A percentile compares a stretch with the other conserved stretches of the same genome.
phyloP scores from a whole-genome alignment of 768 basidiomycete species.

The Tubosaeta sp. region DNA sequence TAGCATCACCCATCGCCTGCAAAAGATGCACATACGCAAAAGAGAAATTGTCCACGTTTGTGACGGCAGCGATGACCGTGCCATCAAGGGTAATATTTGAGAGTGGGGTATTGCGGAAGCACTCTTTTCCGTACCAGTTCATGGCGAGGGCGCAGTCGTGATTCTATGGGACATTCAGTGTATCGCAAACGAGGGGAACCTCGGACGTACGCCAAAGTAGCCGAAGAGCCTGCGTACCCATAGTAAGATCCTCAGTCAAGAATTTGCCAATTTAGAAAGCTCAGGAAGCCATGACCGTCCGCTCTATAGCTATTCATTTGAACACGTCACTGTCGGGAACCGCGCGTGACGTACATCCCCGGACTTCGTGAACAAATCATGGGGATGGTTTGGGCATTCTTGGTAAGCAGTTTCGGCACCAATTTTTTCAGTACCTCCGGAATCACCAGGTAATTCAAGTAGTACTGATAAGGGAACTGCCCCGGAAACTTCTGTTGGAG shows the following conservation, averaged over 20 bases:
- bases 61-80: conserved; percentile 49
- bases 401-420: conserved; percentile 48
- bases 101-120: conserved; percentile 37
- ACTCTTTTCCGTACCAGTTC: conserved; percentile 44
- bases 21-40: conserved; percentile 50
- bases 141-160: conserved; percentile 38
- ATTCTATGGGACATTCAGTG: conserved; percentile 19
- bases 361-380: conserved; percentile 40
- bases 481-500: conserved; percentile 51
- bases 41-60: conserved; percentile 62
- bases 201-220: conserved; percentile 32
- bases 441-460: conserved; percentile 42
- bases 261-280: conserved; percentile 34
- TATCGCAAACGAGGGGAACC: neutral
- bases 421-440: conserved; percentile 39
- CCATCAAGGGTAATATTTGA: conserved; percentile 56
- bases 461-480: conserved; percentile 55
- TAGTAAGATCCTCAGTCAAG: conserved; percentile 35
- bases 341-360: conserved; percentile 46
- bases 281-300: conserved; percentile 37
- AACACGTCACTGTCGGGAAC: neutral
- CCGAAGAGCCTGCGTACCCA: conserved; percentile 32
- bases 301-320: conserved; percentile 14
- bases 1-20: too few species aligned
- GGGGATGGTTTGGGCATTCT: conserved; percentile 44